Base-by-base conservation (phyloP, 495 filamentous ascomycete genomes). In the Hamigera avellanea region DNA sequence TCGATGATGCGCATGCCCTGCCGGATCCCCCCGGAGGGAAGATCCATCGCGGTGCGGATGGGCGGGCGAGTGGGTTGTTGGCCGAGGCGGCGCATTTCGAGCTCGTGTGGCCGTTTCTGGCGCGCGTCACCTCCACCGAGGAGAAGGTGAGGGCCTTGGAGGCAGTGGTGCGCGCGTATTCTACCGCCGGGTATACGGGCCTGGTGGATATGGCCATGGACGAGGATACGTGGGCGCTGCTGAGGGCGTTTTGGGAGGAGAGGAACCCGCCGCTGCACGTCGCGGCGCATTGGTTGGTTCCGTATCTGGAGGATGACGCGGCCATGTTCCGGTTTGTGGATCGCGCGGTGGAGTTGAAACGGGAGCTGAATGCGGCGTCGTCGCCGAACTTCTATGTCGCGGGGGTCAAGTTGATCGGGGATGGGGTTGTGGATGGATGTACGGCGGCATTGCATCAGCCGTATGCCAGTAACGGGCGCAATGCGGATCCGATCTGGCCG, bases 191-290 rank as follows among this genome's bases (percentile, higher is more conserved):
- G 2, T 79, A 78, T 40, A 80, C 78, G 1, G 76, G 78, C 0
- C 36, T 76, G 37, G 62, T 82, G 0, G 78, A 82, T 42, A 80
- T 82, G 75, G 76, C 75, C n/a, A 80, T 81, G 76, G 73, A 80
- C 28, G 68, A 79, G 19, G 61, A 58, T 7, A 59, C 60, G 15
- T 80, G 76, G 76, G 67, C 71, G 12, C 62, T 72, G 19, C 43
- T 82, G 21, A 63, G 69, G 8, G 43, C 53, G 14, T 59, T 70
- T 32, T 62, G 66, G 10, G 46, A 53, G 26, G 49, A 66, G 25
- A 48, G 54, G 2, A 19, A 43, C n/a, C 50, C 74, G 6, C 64
- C 69, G 0, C 70, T 81, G 45, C 63, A 76, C 13, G 67, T 80
- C 19, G 75, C 71, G 7, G 75, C 67, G 26, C 75, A 81, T 39